Percentiles rank a stretch among this genome's conserved stretches.
These are phyloP conservation scores for Seminavis robusta DNA, from an alignment of 108 stramenopile genomes.

Conservation along the genomic window DNA sequence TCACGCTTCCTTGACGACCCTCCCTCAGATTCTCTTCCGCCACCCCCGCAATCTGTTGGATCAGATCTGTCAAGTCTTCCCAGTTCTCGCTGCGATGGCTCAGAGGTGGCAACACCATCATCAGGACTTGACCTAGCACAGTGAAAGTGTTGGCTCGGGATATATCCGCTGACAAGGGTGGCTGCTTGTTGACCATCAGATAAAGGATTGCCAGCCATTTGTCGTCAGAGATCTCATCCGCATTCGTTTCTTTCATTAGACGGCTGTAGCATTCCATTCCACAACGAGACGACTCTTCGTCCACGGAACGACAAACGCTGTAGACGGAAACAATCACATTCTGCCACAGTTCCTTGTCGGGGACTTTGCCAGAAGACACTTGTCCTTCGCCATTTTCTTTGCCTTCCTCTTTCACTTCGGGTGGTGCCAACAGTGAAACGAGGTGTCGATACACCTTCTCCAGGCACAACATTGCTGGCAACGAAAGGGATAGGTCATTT, in stretches of 20 bases:
- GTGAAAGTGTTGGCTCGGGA: constrained; percentile 56
- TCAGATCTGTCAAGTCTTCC: constrained; percentile 60
- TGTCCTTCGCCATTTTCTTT: constrained; percentile 1
- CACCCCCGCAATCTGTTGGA: constrained; percentile 40
- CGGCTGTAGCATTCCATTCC: constrained; percentile 65
- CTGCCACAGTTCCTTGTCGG: constrained; percentile 59
- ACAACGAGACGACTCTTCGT: constrained; percentile 42
- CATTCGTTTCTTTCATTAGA: constrained; percentile 46
- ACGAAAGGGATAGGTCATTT: constrained; percentile 42
- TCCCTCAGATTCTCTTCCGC: constrained; percentile 58
- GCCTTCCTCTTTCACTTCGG: constrained; percentile 13
- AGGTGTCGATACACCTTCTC: constrained; percentile 64
- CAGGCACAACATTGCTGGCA: constrained; percentile 73
- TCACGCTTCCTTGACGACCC: constrained; percentile 34
- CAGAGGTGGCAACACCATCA: constrained; percentile 45
- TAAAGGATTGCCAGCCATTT: constrained; percentile 63
- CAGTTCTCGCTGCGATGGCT: constrained; percentile 43
- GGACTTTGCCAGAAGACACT: constrained; percentile 12
- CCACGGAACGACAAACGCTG: constrained; percentile 47
- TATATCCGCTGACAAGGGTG: constrained; percentile 27
- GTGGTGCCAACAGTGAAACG: constrained; percentile 20
- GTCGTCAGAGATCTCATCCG: constrained; percentile 54
- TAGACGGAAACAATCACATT: constrained; percentile 59
- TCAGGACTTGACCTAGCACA: constrained; percentile 52
- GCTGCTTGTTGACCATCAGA: constrained; percentile 57